Conservation (phyloP, 2,329 filamentous ascomycete species). For the Parascedosporium putredinis region DNA sequence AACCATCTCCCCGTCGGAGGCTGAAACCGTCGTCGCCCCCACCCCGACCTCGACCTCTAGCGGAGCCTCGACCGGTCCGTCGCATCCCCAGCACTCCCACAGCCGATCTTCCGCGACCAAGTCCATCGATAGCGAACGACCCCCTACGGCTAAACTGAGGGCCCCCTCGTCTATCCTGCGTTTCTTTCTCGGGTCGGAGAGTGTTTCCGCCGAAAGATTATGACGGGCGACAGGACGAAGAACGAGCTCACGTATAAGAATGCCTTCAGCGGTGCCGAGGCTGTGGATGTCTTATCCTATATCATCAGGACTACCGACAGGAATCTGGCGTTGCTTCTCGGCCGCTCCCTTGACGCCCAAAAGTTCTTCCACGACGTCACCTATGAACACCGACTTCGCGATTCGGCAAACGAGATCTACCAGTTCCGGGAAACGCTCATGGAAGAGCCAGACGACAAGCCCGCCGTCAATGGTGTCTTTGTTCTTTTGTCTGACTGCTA, state of each 20-base stretch:
- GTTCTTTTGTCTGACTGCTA: slow-evolving; percentile 95
- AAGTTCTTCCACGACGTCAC: slow-evolving; percentile 99
- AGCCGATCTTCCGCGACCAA: slow-evolving; percentile 45
- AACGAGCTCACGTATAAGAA: slow-evolving; percentile 97
- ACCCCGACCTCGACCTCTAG: not conserved
- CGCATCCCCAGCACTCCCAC: slow-evolving; percentile 21
- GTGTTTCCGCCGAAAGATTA: slow-evolving; percentile 82
- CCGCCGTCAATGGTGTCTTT: slow-evolving; percentile 84
- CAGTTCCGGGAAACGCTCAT: slow-evolving; percentile 91
- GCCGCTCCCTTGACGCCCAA: slow-evolving; percentile 87
- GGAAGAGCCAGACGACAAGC: slow-evolving; percentile 66
- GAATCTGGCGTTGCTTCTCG: slow-evolving; percentile 83
- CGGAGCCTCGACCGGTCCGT: not conserved
- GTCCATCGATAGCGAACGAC: slow-evolving; percentile 45
- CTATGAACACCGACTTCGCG: slow-evolving; percentile 89
- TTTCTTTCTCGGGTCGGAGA: slow-evolving; percentile 87
- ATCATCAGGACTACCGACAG: slow-evolving; percentile 96
- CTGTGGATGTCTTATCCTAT: slow-evolving; percentile 88
- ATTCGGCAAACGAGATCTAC: slow-evolving; percentile 91
- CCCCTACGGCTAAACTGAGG: slow-evolving; percentile 51
- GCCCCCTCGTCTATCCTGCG: slow-evolving; percentile 85
- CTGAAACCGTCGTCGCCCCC: slow-evolving; percentile 32
- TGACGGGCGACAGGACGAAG: slow-evolving; percentile 80
- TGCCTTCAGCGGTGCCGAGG: slow-evolving; percentile 89
- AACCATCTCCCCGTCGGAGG: slow-evolving; percentile 57